Evolutionary conservation across 2,329 filamentous ascomycete species (phyloP), one percentile per base, ranked within the genome.

Genomic region (Cercospora citrullina): DNA sequence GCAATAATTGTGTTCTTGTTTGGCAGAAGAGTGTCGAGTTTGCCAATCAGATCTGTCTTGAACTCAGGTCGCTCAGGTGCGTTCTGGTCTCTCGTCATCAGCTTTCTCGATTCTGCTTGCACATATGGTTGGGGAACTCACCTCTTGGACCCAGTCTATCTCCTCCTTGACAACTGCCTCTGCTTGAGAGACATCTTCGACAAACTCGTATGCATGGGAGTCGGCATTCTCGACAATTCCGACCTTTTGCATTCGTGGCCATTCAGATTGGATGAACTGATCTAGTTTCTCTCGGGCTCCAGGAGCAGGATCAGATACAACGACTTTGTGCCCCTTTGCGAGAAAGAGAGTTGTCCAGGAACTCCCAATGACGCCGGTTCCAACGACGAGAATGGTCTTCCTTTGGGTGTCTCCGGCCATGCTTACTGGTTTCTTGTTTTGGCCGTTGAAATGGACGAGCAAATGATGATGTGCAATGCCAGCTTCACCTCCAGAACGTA

Each of bases 341-440:
- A 81, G 75, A 60, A 81, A 81, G 0, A 82, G 73, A 9, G 78
- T 79, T 1, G 80, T 78, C 81, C 82, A 84, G 10, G 77, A 79
- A 18, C 80, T 77, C 16, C 80, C 80, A 18, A 82, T 82, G 14
- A 78, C 75, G 5, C 80, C 80, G 30, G 75, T 77, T 9, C 80
- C 80, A 51, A 81, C 77, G 4, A 81, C 73, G 57, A 73, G 73
- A n/a, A 78, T 71, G 6, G 72, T 75, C 30, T 73, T 73, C 69
- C 31, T 61, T 21, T 7, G 18, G 14, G 12, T 45, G 70, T 48
- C 8, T 30, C 16, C 21, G 53, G 64, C 36, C 63, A 68, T 68
- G 16, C 9, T 62, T 10, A 23, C 9, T 26, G 21, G 30, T n/a
- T 8, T 28, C 1, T 9, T 3, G 6, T 28, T 28, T 6, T 28